Evolutionary conservation across 345 rosid genomes (phyloP).

Genomic region (Microcos paniculata): DNA sequence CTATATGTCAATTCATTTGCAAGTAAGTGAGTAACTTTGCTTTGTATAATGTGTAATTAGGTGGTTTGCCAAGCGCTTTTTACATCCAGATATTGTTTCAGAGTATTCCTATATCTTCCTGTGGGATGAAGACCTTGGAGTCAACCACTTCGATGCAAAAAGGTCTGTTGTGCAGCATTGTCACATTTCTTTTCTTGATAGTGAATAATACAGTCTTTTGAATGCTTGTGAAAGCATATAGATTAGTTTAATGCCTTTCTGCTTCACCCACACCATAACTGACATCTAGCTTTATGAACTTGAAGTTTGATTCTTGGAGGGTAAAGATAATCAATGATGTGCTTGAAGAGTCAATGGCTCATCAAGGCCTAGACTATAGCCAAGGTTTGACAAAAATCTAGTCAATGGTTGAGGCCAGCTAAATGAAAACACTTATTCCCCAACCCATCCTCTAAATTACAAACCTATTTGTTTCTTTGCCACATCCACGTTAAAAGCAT

Average conservation of each 20-base stretch:
- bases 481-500: background rate
- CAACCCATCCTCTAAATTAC: background rate
- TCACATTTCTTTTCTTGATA: background rate
- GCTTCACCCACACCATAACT: background rate
- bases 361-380: background rate
- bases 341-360: constrained; percentile 4
- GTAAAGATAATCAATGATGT: background rate
- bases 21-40: background rate
- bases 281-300: background rate
- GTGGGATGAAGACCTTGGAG: constrained; percentile 72
- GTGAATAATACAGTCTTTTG: background rate
- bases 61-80: constrained; percentile 93
- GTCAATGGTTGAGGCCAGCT: background rate
- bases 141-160: constrained; percentile 42
- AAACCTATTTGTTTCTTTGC: background rate
- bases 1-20: background rate
- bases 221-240: background rate
- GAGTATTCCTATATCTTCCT: constrained; percentile 53
- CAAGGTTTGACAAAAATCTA: background rate
- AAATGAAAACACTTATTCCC: background rate
- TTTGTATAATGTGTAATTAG: constrained; percentile 21
- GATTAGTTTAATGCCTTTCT: background rate
- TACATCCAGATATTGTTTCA: constrained; percentile 58
- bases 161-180: constrained; percentile 32
- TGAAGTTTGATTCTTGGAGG: background rate